Base-by-base conservation (phyloP, 2,329 filamentous ascomycete species). In the Colletotrichum truncatum region DNA sequence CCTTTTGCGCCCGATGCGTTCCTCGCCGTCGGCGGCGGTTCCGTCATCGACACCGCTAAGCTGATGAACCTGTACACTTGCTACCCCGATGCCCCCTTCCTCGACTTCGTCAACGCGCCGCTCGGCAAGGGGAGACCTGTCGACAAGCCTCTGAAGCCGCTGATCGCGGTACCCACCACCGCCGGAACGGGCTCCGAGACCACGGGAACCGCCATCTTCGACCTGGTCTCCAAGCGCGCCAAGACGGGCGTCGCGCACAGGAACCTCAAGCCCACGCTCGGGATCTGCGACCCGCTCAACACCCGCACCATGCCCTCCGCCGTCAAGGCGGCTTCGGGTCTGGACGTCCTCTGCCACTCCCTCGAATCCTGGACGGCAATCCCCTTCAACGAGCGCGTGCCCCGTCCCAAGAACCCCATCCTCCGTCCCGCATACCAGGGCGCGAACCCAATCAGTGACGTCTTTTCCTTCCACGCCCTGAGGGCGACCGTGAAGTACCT, bases 291-390 rank as follows among this genome's bases (percentile, higher is more conserved):
- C 73, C 88, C 95, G 0, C 82, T 98, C 68, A 99, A 99, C 82
- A 99, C 96, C 2, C 87, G 90, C 60, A 98, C 95, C 41, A 98
- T 99, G 96, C 96, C 96, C 0, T 88, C 93, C 1, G 93, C 95
- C 36, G 96, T 99, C 21, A 94, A 97, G 79, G 93, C 96, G 4
- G 90, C 91, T 23, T 97, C 94, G 0, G 97, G 96, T 2, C 86
- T 99, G 1, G 96, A 99, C 74, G 96, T 99, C 3, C 86, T 99
- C 36, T 99, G 95, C 78, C 97, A 99, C 81, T 91, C 92, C 11
- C 89, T 99, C 38, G 97, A 99, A 78, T 97, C 93, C 4, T 99
- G 95, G 93, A 99, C 96, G 1, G 96, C 96, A 3, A 98, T 99
- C 68, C 97, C 97, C 0, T 99, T 93, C 82, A 86, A 92, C 71